Evolutionary conservation across 371 early-diverging fungal species (phyloP).

Genomic region (Mortierella sp.): DNA sequence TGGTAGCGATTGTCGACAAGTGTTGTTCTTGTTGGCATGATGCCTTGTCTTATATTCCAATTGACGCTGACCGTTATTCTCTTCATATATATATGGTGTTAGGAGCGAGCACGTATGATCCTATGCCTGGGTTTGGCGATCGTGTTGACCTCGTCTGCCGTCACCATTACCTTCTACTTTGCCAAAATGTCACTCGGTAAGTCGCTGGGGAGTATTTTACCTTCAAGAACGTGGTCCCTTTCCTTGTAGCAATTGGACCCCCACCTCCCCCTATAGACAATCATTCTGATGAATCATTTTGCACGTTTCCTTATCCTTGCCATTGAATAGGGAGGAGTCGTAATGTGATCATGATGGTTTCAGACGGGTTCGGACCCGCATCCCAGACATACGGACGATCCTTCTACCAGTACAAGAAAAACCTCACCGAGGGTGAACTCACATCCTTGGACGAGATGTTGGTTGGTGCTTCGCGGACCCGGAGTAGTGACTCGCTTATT

Average conservation of each 20-base stretch:
- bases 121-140: conserved; percentile 41
- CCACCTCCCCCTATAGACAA: background rate
- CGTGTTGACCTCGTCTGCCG: conserved; percentile 45
- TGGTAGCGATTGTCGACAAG: background rate
- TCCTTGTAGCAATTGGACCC: background rate
- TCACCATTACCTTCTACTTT: conserved; percentile 45
- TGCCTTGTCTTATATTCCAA: background rate
- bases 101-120: conserved; percentile 47
- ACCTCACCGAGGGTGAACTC: conserved; percentile 58
- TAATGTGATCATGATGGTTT: conserved; percentile 94
- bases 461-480: conserved; percentile 89
- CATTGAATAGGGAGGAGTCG: conserved; percentile 45
- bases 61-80: conserved; percentile 1
- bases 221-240: background rate
- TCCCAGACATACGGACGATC: conserved; percentile 91
- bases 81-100: background rate
- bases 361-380: conserved; percentile 96
- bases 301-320: background rate
- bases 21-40: background rate
- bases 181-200: conserved; percentile 45
- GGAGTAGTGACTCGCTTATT: conserved; percentile 83
- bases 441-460: conserved; percentile 87
- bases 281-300: background rate
- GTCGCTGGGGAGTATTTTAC: background rate
- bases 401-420: conserved; percentile 74